Evolutionary conservation across 179 eudicot genomes (phyloP).

Genomic region (Corrigiola litoralis): DNA sequence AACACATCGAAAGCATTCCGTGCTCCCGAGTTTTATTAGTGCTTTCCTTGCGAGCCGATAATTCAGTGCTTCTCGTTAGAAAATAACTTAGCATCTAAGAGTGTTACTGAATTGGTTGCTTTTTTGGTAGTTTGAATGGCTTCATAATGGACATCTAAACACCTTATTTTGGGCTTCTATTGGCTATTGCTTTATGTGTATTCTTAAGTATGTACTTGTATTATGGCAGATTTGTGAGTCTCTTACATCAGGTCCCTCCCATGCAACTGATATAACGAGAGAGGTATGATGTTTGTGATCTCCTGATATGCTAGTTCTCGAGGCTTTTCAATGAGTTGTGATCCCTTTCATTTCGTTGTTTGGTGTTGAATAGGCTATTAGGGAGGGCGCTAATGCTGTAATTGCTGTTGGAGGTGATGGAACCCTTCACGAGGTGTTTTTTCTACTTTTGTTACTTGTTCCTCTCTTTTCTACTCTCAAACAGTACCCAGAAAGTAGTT

Average conservation of each 20-base stretch:
- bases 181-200: not conserved
- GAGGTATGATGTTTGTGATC: conserved; percentile 45
- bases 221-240: conserved; percentile 74
- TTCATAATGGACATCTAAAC: not conserved
- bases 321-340: not conserved
- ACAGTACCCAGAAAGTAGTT: not conserved
- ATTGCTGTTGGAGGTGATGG: conserved; percentile 98
- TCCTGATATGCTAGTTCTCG: not conserved
- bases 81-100: too few species aligned
- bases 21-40: too few species aligned
- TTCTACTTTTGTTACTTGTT: conserved; percentile 3
- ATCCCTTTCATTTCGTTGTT: not conserved
- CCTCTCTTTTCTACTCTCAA: not conserved
- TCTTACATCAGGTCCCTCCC: conserved; percentile 83
- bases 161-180: not conserved
- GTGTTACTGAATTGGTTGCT: not conserved
- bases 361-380: conserved; percentile 57
- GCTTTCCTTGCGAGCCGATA: too few species aligned
- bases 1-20: too few species aligned
- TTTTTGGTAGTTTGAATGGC: not conserved
- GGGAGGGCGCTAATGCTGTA: conserved; percentile 90
- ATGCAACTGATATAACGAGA: conserved; percentile 89
- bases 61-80: too few species aligned
- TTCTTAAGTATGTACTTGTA: conserved; percentile 6
- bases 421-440: conserved; percentile 85